Evolutionary conservation across 805 yeast species (phyloP), one percentile per base, ranked within the genome.

Genomic region (Ogataea nakhonphanomensis): DNA sequence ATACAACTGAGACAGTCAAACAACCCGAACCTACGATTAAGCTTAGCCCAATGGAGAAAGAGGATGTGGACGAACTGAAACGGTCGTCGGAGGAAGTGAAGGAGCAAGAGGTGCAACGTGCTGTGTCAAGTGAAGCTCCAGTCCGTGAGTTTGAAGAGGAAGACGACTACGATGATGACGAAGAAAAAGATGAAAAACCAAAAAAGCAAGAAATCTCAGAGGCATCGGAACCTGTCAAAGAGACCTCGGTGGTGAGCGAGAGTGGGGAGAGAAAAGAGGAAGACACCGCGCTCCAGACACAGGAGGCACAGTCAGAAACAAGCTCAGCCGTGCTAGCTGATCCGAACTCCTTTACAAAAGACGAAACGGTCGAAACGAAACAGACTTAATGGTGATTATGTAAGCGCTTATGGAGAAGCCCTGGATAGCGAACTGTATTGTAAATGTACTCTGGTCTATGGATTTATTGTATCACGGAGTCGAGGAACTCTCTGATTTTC

Each of bases 401-500:
- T 17, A 17, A 17, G 20, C 20, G 20, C 20, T 17, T 17, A 17
- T 17, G 20, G 20, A 17, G 20, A 17, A 17, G 20, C 20, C 20
- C 20, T 17, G 20, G 20, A 4, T 17, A 17, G 20, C 20, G 20
- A 17, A 17, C 5, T 17, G 20, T 17, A 17, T 4, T 17, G 20
- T 17, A 17, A 17, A 17, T 17, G 20, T 17, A 17, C 20, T 5
- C 20, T 17, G 20, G 20, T 17, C 20, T 17, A 17, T 17, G 20
- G 20, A 3, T 32, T 43, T 52, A 58, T 33, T 68, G 69, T 23
- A 74, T 71, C 10, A 71, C 65, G 12, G 65, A 65, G 35, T 81
- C 79, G 37, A 84, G 66, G 49, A 82, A 82, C 17, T 65, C 71
- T 58, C 70, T 71, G 30, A 88, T 78, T 58, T 74, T 75, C 22